Evolutionary conservation across 257 asterid species (phyloP), one percentile per base, ranked within the genome.

Genomic region (Coffea eugenioides): DNA sequence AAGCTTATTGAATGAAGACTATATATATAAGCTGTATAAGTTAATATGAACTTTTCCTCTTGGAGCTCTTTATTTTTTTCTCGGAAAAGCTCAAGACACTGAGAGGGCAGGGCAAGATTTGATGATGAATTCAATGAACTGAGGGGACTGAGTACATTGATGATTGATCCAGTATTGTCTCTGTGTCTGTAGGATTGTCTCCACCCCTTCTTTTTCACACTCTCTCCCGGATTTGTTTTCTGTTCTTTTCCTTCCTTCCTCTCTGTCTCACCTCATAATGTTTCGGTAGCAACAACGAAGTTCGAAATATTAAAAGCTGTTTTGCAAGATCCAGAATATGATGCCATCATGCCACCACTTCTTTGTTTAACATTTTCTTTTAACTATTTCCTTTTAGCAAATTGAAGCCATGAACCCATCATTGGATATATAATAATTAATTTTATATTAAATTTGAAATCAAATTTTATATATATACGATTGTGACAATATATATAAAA

Each of bases 41-140:
- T 78, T 39, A 34, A 75, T 73, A 56, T 36, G 78, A 65, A 2
- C 14, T 14, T 0, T 61, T 43, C 49, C 49, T 68, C 21, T 15
- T 51, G 13, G 15, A 21, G 18, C 1, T 41, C 4, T 14, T 11
- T 6, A 39, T 70, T 15, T 51, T 46, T 49, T 52, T 15, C 80
- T 73, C 45, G 82, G 77, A 82, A 83, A 79, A 69, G 70, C 57
- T 41, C n/a, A 46, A 71, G 65, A 73, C 25, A 73, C 23, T 51
- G 82, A 45, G 14, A 6, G 14, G 54, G 16, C 59, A 27, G 39
- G 23, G 49, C 61, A 39, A 78, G 73, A 31, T 79, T 71, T 61
- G 78, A 45, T 46, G 78, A 71, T 75, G 83, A 79, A 72, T 69
- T 76, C 82, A 84, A 84, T 84, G 82, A 80, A 72, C 49, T 77